Percentiles rank a stretch among this genome's conserved stretches.
Conservation (phyloP, 2,329 filamentous ascomycete genomes). For the Neurospora sp. region DNA sequence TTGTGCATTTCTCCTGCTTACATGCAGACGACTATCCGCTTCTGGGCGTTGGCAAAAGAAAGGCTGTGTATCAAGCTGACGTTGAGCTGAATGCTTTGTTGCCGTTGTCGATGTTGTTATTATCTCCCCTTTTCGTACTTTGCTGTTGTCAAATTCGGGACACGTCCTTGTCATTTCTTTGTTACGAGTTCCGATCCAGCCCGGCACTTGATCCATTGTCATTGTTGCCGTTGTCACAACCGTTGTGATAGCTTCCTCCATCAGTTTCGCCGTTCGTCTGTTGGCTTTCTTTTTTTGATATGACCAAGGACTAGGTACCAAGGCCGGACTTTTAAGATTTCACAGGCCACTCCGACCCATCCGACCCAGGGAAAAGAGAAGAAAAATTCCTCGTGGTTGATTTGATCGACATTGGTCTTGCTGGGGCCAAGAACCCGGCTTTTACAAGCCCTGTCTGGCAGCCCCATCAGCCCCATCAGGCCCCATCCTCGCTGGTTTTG, state of each 20-base stretch:
- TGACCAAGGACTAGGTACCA: background rate
- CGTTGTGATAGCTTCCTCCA: background rate
- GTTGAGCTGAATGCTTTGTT: background rate
- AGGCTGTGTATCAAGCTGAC: background rate
- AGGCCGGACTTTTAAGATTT: background rate
- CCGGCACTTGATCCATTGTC: background rate
- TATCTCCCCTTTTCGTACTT: background rate
- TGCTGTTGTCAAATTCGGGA: background rate
- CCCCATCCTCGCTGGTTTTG: background rate
- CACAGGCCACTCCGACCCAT: background rate
- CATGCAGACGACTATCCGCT: background rate
- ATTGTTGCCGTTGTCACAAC: background rate
- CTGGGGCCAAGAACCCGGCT: background rate
- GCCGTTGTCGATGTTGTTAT: background rate
- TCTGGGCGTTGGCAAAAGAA: background rate
- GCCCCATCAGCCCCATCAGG: background rate
- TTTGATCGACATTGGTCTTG: background rate
- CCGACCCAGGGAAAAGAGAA: background rate
- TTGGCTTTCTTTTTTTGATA: background rate
- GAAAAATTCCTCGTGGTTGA: background rate
- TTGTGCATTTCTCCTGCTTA: background rate
- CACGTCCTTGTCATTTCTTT: background rate
- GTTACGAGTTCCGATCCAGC: background rate
- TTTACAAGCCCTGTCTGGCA: background rate
- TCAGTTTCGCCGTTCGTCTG: background rate